A percentile compares a stretch with the other conserved stretches of the same genome.
Conservation (phyloP, 495 filamentous ascomycete species). For the Neurospora sp. region DNA sequence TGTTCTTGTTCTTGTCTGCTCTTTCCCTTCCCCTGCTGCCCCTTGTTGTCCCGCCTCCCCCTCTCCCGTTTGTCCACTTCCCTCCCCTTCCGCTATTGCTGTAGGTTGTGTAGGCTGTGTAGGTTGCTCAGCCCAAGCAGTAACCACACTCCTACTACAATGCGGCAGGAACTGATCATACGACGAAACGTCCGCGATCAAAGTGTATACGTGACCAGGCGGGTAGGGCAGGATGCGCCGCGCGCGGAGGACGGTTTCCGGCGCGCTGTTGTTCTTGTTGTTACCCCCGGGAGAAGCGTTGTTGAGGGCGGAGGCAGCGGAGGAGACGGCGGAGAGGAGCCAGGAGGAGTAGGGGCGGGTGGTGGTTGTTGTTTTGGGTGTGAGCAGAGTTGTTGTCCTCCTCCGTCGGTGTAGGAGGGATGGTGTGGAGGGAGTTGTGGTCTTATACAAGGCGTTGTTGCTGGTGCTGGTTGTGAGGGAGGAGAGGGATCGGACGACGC, state of each 20-base stretch:
- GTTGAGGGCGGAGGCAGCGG: not conserved
- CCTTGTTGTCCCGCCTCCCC: too few relatives aligned
- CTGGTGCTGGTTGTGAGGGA: constrained; percentile 6
- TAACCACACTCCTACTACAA: constrained; percentile 63
- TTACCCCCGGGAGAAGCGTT: not conserved
- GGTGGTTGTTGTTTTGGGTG: not conserved
- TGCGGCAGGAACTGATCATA: constrained; percentile 83
- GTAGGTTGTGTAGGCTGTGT: not conserved
- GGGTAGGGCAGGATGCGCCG: constrained; percentile 73
- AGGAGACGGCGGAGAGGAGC: not conserved
- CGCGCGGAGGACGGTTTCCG: constrained; percentile 47
- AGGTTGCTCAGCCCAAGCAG: constrained; percentile 31
- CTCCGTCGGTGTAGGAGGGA: not conserved
- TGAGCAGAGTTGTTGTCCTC: not conserved
- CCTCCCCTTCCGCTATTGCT: too few relatives aligned
- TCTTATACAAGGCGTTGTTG: not conserved
- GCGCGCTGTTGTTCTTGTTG: not conserved
- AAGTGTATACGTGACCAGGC: constrained; percentile 55
- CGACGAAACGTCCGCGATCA: constrained; percentile 74
- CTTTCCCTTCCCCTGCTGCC: constrained; percentile 12
- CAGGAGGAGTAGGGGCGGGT: not conserved
- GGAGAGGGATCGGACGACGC: not conserved
- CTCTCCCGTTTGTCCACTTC: too few relatives aligned
- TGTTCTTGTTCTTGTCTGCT: constrained; percentile 1
- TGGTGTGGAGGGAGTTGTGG: not conserved